These are phyloP conservation scores for Martensiomyces pterosporus DNA, from an alignment of 192 early-diverging fungal species.

Conservation along the genomic window DNA sequence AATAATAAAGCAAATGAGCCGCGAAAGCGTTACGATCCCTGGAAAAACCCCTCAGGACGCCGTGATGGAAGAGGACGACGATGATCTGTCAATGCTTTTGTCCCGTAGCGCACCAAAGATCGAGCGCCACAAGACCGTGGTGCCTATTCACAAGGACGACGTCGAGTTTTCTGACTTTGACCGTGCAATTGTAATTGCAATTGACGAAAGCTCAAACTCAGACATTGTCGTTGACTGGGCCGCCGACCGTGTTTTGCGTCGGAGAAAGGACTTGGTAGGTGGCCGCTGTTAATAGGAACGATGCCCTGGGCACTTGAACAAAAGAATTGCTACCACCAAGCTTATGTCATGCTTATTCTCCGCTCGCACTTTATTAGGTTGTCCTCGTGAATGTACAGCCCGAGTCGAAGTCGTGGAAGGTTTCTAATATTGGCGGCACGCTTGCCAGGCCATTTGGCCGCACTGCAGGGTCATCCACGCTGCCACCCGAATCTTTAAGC, in stretches of 20 bases:
- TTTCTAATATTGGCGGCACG: not conserved
- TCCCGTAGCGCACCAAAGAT: constrained; percentile 46
- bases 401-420: constrained; percentile 43
- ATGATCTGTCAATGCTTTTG: constrained; percentile 43
- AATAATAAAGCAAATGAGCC: no score
- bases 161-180: constrained; percentile 52
- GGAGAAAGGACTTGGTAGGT: constrained; percentile 37
- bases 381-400: constrained; percentile 49
- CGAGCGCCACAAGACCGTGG: constrained; percentile 47
- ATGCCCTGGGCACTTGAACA: no score
- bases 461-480: not conserved
- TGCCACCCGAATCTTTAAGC: constrained; percentile 2
- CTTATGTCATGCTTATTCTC: no score
- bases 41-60: constrained; percentile 17
- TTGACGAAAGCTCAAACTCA: constrained; percentile 46
- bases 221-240: constrained; percentile 40
- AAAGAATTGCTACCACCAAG: no score
- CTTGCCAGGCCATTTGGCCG: constrained; percentile 4
- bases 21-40: constrained; percentile 27
- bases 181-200: constrained; percentile 41
- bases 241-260: constrained; percentile 40
- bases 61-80: constrained; percentile 43
- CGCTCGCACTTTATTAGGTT: not conserved
- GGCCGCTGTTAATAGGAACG: no score
- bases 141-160: constrained; percentile 48